A percentile compares a stretch with the other conserved stretches of the same genome.
phyloP scores from a whole-genome alignment of 2,329 filamentous ascomycete genomes.

The Lecanosticta acicola region DNA sequence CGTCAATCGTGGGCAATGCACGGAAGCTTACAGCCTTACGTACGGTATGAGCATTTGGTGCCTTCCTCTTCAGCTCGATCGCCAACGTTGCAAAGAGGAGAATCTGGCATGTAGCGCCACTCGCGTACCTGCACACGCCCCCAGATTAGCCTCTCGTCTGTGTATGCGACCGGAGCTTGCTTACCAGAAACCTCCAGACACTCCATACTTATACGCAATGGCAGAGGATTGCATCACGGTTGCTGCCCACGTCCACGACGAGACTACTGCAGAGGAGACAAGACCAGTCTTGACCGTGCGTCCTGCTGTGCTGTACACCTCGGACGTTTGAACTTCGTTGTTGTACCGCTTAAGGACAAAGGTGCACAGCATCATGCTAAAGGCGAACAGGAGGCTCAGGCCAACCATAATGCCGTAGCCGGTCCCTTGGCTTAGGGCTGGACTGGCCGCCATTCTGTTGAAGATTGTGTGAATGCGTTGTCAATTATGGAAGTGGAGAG shows the following conservation, averaged over 20 bases:
- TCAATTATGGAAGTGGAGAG: too few species aligned
- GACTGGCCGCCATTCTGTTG: neutral
- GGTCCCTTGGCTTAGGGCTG: slow-evolving; percentile 6
- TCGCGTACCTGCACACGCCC: slow-evolving; percentile 28
- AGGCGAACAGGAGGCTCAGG: slow-evolving; percentile 37
- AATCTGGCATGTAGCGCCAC: slow-evolving; percentile 44
- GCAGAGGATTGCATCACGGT: slow-evolving; percentile 32
- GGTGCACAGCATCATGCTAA: slow-evolving; percentile 51
- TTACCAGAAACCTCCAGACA: slow-evolving; percentile 53
- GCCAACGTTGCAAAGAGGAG: slow-evolving; percentile 47
- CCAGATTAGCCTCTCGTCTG: slow-evolving; percentile 28
- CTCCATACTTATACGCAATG: slow-evolving; percentile 41
- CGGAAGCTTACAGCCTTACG: slow-evolving; percentile 4
- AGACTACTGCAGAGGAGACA: slow-evolving; percentile 31
- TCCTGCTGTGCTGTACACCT: slow-evolving; percentile 52
- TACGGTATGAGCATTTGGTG: slow-evolving; percentile 46
- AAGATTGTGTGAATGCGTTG: neutral
- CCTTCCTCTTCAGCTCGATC: slow-evolving; percentile 45
- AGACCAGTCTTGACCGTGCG: slow-evolving; percentile 26
- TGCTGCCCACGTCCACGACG: slow-evolving; percentile 35
- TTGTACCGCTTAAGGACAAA: slow-evolving; percentile 45
- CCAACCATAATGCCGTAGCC: slow-evolving; percentile 48
- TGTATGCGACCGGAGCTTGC: slow-evolving; percentile 29
- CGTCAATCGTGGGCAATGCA: neutral
- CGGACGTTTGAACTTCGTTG: slow-evolving; percentile 66